Conservation (phyloP, 208 protist genomes). For the Crithidia expoeki region DNA sequence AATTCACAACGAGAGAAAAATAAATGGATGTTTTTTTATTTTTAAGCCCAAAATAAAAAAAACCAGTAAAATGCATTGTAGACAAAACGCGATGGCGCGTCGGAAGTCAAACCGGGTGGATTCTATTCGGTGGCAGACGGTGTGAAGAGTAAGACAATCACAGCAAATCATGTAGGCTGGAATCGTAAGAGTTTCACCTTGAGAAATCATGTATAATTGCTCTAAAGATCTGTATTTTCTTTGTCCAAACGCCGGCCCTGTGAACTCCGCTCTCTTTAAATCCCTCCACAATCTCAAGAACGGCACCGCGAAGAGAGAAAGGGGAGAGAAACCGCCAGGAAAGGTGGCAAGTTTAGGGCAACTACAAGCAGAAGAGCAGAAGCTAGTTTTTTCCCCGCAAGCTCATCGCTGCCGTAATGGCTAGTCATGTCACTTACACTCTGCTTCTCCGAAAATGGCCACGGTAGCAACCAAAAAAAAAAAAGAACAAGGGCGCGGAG, state of each 20-base stretch:
- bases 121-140: background rate
- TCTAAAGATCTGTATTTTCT: background rate
- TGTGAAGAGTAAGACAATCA: conserved; percentile 3
- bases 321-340: too few species aligned
- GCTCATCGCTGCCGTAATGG: background rate
- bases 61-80: background rate
- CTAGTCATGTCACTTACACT: background rate
- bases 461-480: too few species aligned
- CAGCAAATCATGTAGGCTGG: background rate
- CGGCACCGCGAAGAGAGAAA: too few species aligned
- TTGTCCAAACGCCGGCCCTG: background rate
- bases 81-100: background rate
- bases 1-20: background rate
- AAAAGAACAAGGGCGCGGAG: too few species aligned
- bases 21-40: background rate
- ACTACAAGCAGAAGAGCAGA: background rate
- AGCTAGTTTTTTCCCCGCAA: conserved; percentile 2
- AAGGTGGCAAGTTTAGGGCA: too few species aligned
- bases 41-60: conserved; percentile 6
- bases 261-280: too few species aligned
- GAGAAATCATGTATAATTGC: conserved; percentile 6
- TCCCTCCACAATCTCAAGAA: too few species aligned
- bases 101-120: background rate
- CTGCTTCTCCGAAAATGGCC: background rate
- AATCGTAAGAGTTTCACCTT: conserved; percentile 6